Conservation (phyloP, 2,329 filamentous ascomycete genomes). For the Colletotrichum sublineola region DNA sequence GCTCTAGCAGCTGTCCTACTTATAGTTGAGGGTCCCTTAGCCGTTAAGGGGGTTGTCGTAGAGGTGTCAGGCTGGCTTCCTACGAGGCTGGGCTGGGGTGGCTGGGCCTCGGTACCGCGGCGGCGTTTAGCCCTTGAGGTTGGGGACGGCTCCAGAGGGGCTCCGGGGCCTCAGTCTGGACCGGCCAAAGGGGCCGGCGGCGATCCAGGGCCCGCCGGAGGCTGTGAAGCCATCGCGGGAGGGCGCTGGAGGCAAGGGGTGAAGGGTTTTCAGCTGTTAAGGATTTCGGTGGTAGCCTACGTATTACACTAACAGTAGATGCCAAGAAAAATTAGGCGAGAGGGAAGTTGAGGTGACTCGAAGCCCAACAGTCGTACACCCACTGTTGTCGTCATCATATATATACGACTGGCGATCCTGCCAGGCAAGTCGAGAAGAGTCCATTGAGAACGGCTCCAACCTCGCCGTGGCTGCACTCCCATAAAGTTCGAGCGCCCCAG, state of each 20-base stretch:
- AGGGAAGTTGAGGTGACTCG: background rate
- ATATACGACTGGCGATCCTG: conserved; percentile 5
- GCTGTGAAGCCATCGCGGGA: background rate
- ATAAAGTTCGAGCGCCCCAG: conserved; percentile 3
- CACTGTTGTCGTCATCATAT: background rate
- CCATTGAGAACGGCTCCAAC: conserved; percentile 3
- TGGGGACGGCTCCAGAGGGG: background rate
- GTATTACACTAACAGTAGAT: background rate
- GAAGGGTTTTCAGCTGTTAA: no score
- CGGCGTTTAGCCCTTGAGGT: background rate
- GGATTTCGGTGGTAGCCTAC: background rate
- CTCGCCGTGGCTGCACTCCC: conserved; percentile 6
- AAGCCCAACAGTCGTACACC: conserved; percentile 9
- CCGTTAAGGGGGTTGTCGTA: background rate
- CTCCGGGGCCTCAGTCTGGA: background rate
- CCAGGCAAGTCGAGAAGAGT: conserved; percentile 15
- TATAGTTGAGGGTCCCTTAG: no score
- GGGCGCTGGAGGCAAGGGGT: no score
- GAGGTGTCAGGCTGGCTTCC: conserved; percentile 12
- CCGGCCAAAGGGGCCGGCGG: background rate
- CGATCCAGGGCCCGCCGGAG: background rate
- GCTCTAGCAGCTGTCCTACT: background rate
- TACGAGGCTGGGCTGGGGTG: background rate
- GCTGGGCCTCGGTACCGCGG: background rate
- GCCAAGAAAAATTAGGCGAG: conserved; percentile 16